Percentiles rank a stretch among this genome's conserved stretches.
phyloP scores from a whole-genome alignment of 176 grass and related monocot genomes.

The Phoenix roebelenii region DNA sequence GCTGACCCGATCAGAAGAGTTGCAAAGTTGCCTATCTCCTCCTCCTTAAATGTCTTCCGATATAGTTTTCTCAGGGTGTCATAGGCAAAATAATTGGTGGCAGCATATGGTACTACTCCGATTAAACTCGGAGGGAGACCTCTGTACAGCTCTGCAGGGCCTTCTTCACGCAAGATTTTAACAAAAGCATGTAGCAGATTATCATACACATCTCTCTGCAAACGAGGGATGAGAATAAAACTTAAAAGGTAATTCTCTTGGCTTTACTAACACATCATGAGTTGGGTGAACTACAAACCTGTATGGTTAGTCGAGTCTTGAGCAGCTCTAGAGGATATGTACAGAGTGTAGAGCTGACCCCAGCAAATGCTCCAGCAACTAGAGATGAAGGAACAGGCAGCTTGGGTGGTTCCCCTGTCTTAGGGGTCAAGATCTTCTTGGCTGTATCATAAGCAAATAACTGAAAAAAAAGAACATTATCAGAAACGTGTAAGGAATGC shows the following conservation, averaged over 20 bases:
- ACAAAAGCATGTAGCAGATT: conserved; percentile 64
- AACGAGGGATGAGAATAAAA: conserved; percentile 12
- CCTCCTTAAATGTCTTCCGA: conserved; percentile 26
- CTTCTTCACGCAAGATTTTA: conserved; percentile 59
- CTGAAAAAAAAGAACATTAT: conserved; percentile 24
- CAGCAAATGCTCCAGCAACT: conserved; percentile 65
- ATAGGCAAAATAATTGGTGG: conserved; percentile 71
- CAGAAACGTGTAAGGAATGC: too few relatives aligned
- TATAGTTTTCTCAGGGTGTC: conserved; percentile 56
- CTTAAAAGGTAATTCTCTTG: not conserved
- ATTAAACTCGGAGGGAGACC: conserved; percentile 70
- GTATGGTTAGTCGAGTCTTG: conserved; percentile 85
- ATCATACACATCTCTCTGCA: conserved; percentile 66
- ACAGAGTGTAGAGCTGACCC: conserved; percentile 68
- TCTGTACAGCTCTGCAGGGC: conserved; percentile 56
- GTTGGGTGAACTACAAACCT: conserved; percentile 31
- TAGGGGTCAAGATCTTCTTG: conserved; percentile 54
- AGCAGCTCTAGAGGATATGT: conserved; percentile 83
- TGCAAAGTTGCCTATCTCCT: conserved; percentile 32
- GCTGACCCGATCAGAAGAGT: conserved; percentile 64
- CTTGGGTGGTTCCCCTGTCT: conserved; percentile 38
- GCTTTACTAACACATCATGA: conserved; percentile 5
- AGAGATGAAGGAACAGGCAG: conserved; percentile 49
- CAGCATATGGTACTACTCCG: conserved; percentile 76
- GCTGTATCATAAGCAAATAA: conserved; percentile 74